A percentile compares a stretch with the other conserved stretches of the same genome.
phyloP scores from a whole-genome alignment of 768 basidiomycete genomes.

The Lentinus brumalis region DNA sequence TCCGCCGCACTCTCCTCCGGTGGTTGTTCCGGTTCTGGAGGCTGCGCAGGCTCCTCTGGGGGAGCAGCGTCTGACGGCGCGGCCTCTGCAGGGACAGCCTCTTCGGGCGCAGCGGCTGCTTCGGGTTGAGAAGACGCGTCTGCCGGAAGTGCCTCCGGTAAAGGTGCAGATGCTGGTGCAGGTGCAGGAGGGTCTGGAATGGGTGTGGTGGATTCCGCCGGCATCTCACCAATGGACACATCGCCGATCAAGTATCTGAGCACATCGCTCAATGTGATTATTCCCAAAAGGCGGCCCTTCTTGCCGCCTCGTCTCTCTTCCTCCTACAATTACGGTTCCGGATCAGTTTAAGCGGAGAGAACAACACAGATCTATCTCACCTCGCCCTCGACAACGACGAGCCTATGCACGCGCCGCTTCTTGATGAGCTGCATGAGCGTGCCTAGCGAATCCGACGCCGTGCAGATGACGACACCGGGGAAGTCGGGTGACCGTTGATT shows the following conservation, averaged over 20 bases:
- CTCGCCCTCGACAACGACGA: slow-evolving; percentile 95
- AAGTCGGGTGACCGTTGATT: slow-evolving; percentile 93
- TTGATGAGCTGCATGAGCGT: slow-evolving; percentile 90
- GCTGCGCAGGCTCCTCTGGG: neutral
- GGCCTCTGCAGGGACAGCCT: neutral
- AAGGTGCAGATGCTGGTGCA: neutral
- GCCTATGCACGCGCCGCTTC: slow-evolving; percentile 89
- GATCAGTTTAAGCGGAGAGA: neutral
- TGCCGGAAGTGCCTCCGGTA: neutral
- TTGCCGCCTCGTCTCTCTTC: slow-evolving; percentile 80
- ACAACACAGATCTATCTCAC: slow-evolving; percentile 40
- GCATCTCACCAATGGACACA: slow-evolving; percentile 43
- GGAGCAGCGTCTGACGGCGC: neutral
- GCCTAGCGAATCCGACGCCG: slow-evolving; percentile 87
- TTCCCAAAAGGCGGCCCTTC: slow-evolving; percentile 80
- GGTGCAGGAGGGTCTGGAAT: neutral
- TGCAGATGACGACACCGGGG: slow-evolving; percentile 95
- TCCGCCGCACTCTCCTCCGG: slow-evolving; percentile 1
- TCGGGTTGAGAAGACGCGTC: neutral
- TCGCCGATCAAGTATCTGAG: slow-evolving; percentile 76
- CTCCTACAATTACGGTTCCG: slow-evolving; percentile 48
- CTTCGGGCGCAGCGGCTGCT: neutral
- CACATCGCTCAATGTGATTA: slow-evolving; percentile 89
- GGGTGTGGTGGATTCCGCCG: neutral
- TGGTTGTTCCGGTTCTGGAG: neutral